These are phyloP conservation scores for Cornus florida DNA, from an alignment of 148 eudicot species.

Conservation along the genomic window DNA sequence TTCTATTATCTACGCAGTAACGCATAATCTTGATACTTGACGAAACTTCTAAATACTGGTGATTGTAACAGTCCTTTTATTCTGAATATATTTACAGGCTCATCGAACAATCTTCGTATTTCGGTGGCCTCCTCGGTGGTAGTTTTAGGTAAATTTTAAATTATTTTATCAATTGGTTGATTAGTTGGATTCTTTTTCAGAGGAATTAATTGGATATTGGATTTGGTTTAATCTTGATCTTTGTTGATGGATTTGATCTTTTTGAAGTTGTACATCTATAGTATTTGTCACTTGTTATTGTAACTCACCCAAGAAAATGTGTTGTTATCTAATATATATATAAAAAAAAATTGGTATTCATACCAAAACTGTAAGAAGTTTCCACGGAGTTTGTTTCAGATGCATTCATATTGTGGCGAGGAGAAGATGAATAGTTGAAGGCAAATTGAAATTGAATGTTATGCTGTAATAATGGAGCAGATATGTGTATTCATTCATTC, in stretches of 20 bases:
- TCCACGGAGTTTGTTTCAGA: neutral
- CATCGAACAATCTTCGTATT: slow-evolving; percentile 60
- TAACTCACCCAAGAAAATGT: neutral
- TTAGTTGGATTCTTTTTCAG: too few relatives aligned
- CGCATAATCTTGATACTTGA: too few relatives aligned
- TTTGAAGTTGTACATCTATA: neutral
- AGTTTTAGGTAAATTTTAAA: slow-evolving; percentile 56
- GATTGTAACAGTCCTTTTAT: neutral
- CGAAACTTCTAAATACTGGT: neutral
- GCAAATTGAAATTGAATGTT: too few relatives aligned
- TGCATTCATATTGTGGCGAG: neutral
- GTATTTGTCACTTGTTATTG: neutral
- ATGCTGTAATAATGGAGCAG: too few relatives aligned
- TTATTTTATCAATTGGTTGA: neutral
- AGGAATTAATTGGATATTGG: neutral
- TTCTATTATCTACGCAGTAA: neutral
- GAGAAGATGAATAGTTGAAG: too few relatives aligned
- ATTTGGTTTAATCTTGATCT: neutral
- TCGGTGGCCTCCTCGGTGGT: slow-evolving; percentile 64
- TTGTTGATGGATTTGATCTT: neutral
- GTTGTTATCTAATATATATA: neutral
- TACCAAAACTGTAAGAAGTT: neutral
- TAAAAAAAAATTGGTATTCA: neutral
- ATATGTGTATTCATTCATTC: too few relatives aligned
- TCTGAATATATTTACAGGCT: slow-evolving; percentile 46